A percentile compares a stretch with the other conserved stretches of the same genome.
Conservation (phyloP, 2,329 filamentous ascomycete genomes). For the Trichocomaceae sp. region DNA sequence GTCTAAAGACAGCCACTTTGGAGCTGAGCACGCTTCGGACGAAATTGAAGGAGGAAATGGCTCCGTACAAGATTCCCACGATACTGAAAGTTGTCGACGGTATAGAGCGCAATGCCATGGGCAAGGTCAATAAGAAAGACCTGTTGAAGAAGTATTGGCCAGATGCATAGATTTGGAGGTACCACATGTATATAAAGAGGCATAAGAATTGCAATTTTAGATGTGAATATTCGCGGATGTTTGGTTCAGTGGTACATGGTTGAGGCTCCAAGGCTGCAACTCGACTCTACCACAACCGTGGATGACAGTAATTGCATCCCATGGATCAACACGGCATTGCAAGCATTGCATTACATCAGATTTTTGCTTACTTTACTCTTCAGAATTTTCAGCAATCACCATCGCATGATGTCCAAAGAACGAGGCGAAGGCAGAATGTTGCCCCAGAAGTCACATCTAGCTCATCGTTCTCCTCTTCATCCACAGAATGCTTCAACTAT, state of each 20-base stretch:
- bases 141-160: conserved; percentile 35
- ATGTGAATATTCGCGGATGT: no score
- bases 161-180: conserved; percentile 2
- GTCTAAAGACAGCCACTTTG: conserved; percentile 15
- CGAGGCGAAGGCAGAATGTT: not conserved
- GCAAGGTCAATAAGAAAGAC: conserved; percentile 56
- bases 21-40: conserved; percentile 28
- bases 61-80: conserved; percentile 88
- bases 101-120: conserved; percentile 90
- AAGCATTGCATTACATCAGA: conserved; percentile 11
- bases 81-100: conserved; percentile 72
- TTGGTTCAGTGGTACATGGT: not conserved
- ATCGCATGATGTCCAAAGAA: not conserved
- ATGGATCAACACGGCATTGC: not conserved
- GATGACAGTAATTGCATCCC: not conserved
- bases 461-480: not conserved
- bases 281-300: not conserved
- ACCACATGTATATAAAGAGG: not conserved
- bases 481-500: not conserved
- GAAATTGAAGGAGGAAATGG: conserved; percentile 61
- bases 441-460: not conserved
- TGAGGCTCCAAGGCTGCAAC: not conserved
- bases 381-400: not conserved
- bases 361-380: conserved; percentile 2
- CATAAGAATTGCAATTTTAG: not conserved